Conservation (phyloP, 768 basidiomycete species). For the Suillus brevipes region DNA sequence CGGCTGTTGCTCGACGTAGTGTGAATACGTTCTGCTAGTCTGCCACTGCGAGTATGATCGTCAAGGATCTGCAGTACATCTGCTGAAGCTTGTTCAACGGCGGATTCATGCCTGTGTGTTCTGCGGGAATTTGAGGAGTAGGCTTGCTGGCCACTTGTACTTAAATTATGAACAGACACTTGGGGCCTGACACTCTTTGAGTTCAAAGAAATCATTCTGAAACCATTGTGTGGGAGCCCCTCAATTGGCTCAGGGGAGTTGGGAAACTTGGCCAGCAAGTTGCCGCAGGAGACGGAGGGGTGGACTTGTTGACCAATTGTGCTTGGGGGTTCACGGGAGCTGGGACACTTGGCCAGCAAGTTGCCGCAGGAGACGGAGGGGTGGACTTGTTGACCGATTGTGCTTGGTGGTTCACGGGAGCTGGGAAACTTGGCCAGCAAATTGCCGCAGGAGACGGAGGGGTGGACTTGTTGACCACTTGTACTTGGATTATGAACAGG, state of each 20-base stretch:
- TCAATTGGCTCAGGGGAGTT: constrained; percentile 6
- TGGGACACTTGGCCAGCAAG: constrained; percentile 12
- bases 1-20: background rate
- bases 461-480: background rate
- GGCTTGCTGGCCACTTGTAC: background rate
- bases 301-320: background rate
- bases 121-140: constrained; percentile 6
- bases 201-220: constrained; percentile 6
- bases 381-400: background rate
- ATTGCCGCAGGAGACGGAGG: constrained; percentile 5
- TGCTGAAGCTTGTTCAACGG: background rate
- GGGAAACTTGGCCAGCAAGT: constrained; percentile 14
- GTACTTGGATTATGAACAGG: background rate
- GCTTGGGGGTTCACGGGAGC: background rate
- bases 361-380: background rate
- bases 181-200: background rate
- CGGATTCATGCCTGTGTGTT: constrained; percentile 1
- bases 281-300: too few species aligned
- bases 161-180: background rate
- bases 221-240: constrained; percentile 6
- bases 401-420: background rate
- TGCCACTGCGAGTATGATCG: background rate
- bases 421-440: constrained; percentile 12
- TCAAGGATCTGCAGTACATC: background rate
- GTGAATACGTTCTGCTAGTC: constrained; percentile 8